phyloP scores from a whole-genome alignment of 2,329 filamentous ascomycete species.

The Sclerotinia nivalis region DNA sequence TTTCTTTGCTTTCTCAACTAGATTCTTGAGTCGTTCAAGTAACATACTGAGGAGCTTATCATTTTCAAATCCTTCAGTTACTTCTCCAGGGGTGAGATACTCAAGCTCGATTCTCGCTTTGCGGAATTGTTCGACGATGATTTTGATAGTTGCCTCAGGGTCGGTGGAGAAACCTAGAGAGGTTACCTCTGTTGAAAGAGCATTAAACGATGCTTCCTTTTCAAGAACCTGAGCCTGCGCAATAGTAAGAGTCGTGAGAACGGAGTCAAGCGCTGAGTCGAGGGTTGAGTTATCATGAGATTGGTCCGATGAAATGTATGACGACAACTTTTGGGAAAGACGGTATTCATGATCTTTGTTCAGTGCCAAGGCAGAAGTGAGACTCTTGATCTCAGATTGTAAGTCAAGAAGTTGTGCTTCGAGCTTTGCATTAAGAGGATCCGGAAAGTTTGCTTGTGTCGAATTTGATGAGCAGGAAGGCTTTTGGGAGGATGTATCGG shows the following conservation, averaged over 20 bases:
- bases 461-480: slow-evolving; percentile 28
- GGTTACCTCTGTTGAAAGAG: slow-evolving; percentile 49
- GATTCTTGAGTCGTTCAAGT: slow-evolving; percentile 51
- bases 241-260: slow-evolving; percentile 40
- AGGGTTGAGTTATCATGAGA: slow-evolving; percentile 34
- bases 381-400: slow-evolving; percentile 33
- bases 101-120: slow-evolving; percentile 61
- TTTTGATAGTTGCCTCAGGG: slow-evolving; percentile 43
- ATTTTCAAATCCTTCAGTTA: slow-evolving; percentile 49
- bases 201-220: slow-evolving; percentile 50
- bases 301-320: slow-evolving; percentile 35
- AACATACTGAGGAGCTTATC: slow-evolving; percentile 58
- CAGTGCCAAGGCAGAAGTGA: slow-evolving; percentile 35
- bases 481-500: slow-evolving; percentile 37
- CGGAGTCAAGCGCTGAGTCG: slow-evolving; percentile 39
- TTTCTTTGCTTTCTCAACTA: slow-evolving; percentile 50
- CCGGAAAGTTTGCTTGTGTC: slow-evolving; percentile 32
- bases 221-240: slow-evolving; percentile 38
- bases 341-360: slow-evolving; percentile 35
- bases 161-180: slow-evolving; percentile 55
- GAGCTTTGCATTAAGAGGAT: slow-evolving; percentile 35
- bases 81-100: slow-evolving; percentile 61
- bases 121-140: slow-evolving; percentile 54
- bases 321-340: slow-evolving; percentile 36
- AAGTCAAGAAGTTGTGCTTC: slow-evolving; percentile 35